Base-by-base conservation (phyloP, 2,329 filamentous ascomycete species). In the Escovopsis weberi region DNA sequence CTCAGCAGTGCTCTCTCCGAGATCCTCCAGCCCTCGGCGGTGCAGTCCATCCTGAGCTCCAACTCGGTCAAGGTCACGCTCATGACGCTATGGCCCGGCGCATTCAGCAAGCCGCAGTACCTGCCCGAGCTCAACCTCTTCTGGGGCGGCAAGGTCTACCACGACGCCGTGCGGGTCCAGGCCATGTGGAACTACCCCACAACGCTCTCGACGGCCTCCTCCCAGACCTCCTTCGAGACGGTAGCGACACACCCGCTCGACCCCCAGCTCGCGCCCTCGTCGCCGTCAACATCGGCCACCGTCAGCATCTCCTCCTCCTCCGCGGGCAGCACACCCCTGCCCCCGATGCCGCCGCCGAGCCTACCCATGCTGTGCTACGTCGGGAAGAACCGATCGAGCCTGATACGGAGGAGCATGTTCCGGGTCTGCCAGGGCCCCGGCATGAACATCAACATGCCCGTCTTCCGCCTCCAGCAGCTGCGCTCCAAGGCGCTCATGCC, bases 401-500 rank as follows among this genome's bases (percentile, higher is more conserved):
- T 57, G n/a, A 62, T 70, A 33, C 64, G 73, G 33, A 59, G 52
- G 40, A 67, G 64, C 39, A 59, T 73, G 40, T 75, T 68, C 46
- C 64, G 69, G 12, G 56, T 73, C 11, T 48, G 59, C 3, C 53
- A 55, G 2, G 65, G 64, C 0, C 71, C 70, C 0, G 51, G 55
- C 2, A 53, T 56, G 23, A 54, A 48, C n/a, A 50, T 48, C 28
- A 77, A 77, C 47, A 55, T 54, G 4, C 67, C 72, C 0, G 70
- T 78, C 6, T 51, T 59, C 37, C 60, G 63, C 5, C 56, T 78
- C 9, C 68, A 73, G 43, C 52, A 58, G 32, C 52, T 71, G 12
- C 65, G 71, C 2, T 62, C 65, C 5, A 71, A 67, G 51, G 57
- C 59, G 38, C 57, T 76, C 4, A 44, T 68, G 4, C 74, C 74